These are phyloP conservation scores for Medakamo hakoo DNA, from an alignment of 139 green algal genomes.

Conservation along the genomic window DNA sequence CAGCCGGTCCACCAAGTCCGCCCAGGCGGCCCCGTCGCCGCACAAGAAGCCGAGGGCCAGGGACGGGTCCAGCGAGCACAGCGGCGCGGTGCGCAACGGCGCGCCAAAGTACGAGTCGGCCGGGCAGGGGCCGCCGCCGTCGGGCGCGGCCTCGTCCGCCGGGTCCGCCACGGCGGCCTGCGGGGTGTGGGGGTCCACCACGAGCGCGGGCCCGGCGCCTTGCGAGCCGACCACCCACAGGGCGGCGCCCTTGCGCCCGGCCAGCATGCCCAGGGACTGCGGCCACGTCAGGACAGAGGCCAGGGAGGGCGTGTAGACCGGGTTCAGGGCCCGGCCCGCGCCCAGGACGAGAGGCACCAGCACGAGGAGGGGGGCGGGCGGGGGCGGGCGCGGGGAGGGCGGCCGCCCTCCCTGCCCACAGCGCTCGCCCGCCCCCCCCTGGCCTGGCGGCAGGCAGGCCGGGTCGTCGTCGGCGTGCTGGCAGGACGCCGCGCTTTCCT, in stretches of 20 bases:
- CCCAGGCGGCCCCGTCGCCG: constrained; percentile 12
- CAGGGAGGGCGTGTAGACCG: background rate
- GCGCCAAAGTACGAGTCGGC: too few species aligned
- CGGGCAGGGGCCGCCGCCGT: too few species aligned
- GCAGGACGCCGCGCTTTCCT: too few species aligned
- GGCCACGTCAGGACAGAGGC: background rate
- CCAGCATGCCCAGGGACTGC: background rate
- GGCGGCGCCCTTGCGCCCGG: too few species aligned
- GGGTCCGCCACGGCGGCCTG: too few species aligned
- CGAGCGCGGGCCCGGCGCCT: too few species aligned
- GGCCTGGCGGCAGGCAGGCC: too few species aligned
- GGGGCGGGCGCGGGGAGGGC: too few species aligned
- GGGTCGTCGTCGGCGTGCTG: too few species aligned
- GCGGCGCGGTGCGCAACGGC: constrained; percentile 35
- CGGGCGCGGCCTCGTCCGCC: too few species aligned
- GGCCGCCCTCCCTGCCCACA: background rate
- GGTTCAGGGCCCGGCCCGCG: background rate
- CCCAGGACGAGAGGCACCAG: constrained; percentile 6
- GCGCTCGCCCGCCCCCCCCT: background rate
- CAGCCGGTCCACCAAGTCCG: constrained; percentile 28
- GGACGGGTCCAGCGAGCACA: constrained; percentile 57
- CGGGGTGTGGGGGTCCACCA: too few species aligned
- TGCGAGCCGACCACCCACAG: background rate
- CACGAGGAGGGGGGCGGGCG: background rate
- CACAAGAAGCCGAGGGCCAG: constrained; percentile 76